Evolutionary conservation across 495 filamentous ascomycete species (phyloP).

Genomic region (Echria macrotheca): DNA sequence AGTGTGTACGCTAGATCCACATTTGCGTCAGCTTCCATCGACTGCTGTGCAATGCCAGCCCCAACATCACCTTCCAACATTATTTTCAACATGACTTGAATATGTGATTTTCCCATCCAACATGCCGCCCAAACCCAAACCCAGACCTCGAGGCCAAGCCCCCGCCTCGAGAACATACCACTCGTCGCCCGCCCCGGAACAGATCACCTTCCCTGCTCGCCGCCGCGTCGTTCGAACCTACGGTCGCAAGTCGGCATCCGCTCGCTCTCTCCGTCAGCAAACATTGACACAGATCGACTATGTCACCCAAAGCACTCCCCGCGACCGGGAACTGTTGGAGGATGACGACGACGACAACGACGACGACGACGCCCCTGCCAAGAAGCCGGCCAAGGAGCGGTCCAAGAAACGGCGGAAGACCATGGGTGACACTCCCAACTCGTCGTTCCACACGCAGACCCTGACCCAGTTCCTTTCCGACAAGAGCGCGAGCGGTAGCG

Average conservation of each 20-base stretch:
- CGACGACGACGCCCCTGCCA: not conserved
- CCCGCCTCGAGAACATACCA: constrained; percentile 32
- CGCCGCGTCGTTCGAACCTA: constrained; percentile 35
- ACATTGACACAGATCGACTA: constrained; percentile 49
- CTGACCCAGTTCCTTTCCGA: constrained; percentile 37
- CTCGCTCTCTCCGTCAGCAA: constrained; percentile 31
- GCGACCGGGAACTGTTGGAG: not conserved
- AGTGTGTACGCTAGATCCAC: not conserved
- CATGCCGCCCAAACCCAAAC: constrained; percentile 33
- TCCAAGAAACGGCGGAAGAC: constrained; percentile 34
- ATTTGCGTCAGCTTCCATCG: not conserved
- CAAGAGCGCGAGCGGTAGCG: constrained; percentile 12
- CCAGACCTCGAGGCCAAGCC: constrained; percentile 19
- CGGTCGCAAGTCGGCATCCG: constrained; percentile 26
- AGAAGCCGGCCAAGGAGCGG: constrained; percentile 12
- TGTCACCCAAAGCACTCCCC: constrained; percentile 17
- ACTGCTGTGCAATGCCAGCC: not conserved
- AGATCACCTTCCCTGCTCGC: constrained; percentile 34
- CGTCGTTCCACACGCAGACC: constrained; percentile 41
- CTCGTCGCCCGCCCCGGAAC: constrained; percentile 33
- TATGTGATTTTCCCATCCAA: not conserved
- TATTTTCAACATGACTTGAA: constrained; percentile 2
- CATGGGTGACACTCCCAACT: constrained; percentile 31
- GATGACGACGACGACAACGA: constrained; percentile 3
- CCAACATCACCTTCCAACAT: not conserved